A percentile compares a stretch with the other conserved stretches of the same genome.
Evolutionary conservation across 176 grass and related monocot genomes (phyloP).

Genomic region (Oropetium thomaeum): DNA sequence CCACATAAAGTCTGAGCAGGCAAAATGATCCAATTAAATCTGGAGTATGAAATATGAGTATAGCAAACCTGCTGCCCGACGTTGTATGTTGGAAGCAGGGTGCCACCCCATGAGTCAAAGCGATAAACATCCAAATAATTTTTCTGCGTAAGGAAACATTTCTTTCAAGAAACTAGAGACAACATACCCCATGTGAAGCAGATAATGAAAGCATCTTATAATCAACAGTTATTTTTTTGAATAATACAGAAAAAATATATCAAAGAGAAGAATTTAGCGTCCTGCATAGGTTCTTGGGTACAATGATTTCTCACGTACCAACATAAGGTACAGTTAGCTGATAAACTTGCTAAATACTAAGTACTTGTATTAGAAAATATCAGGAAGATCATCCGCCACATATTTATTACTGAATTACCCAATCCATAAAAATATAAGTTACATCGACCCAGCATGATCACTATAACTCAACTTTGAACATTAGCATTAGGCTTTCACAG

Average conservation of each 20-base stretch:
- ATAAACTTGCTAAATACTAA: background rate
- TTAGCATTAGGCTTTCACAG: background rate
- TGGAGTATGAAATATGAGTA: constrained; percentile 9
- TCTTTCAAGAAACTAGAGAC: background rate
- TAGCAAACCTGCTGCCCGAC: constrained; percentile 72
- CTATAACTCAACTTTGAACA: background rate
- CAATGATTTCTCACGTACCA: constrained; percentile 19
- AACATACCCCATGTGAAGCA: background rate
- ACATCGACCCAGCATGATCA: background rate
- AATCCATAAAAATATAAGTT: background rate
- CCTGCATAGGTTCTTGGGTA: background rate
- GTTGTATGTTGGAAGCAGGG: constrained; percentile 88
- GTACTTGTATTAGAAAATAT: constrained; percentile 7
- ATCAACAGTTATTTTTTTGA: background rate
- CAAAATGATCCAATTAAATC: constrained; percentile 10
- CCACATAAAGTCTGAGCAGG: constrained; percentile 10
- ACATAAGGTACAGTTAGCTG: background rate
- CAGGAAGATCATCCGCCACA: background rate
- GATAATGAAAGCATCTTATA: constrained; percentile 27
- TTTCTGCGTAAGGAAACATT: constrained; percentile 54
- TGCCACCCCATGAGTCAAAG: constrained; percentile 93
- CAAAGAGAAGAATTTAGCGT: background rate
- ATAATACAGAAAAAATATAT: background rate
- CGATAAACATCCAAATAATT: constrained; percentile 95
- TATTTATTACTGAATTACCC: background rate